phyloP scores from a whole-genome alignment of 768 basidiomycete species.

The Hygrocybe punicea region DNA sequence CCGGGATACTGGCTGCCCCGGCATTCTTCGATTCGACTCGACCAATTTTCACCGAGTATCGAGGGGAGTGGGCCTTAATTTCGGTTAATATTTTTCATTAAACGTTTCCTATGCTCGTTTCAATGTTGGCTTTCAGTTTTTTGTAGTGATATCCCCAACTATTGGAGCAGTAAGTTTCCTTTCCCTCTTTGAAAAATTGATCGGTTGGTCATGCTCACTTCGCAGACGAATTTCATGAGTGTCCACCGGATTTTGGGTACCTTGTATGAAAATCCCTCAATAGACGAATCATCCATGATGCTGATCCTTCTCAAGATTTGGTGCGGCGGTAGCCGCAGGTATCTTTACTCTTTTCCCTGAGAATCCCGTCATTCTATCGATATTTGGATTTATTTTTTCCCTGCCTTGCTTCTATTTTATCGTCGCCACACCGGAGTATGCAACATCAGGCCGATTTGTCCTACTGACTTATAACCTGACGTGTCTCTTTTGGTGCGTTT shows the following conservation, averaged over 20 bases:
- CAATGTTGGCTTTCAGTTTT: slow-evolving; percentile 49
- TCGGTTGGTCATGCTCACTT: slow-evolving; percentile 11
- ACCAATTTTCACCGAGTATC: slow-evolving; percentile 72
- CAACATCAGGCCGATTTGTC: slow-evolving; percentile 74
- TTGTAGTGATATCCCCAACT: slow-evolving; percentile 88
- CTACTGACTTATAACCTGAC: slow-evolving; percentile 89
- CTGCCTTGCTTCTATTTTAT: slow-evolving; percentile 93
- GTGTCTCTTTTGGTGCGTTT: slow-evolving; percentile 61
- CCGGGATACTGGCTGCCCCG: slow-evolving; percentile 77
- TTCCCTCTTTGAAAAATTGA: neutral
- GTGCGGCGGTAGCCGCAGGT: slow-evolving; percentile 70
- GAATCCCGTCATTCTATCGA: slow-evolving; percentile 65
- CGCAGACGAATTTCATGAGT: slow-evolving; percentile 80
- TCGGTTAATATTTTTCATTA: slow-evolving; percentile 48
- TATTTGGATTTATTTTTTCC: slow-evolving; percentile 86
- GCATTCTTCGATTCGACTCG: slow-evolving; percentile 83
- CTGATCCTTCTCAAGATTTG: slow-evolving; percentile 48
- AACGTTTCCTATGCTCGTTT: slow-evolving; percentile 4
- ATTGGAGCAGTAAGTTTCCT: slow-evolving; percentile 66
- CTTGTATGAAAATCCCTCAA: slow-evolving; percentile 47
- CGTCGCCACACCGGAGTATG: slow-evolving; percentile 71
- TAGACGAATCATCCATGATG: slow-evolving; percentile 1
- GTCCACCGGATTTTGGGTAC: slow-evolving; percentile 85
- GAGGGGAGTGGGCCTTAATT: slow-evolving; percentile 95
- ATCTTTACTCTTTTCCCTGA: slow-evolving; percentile 76